Base-by-base conservation (phyloP, 306 rosid genomes). In the Prunus persica region DNA sequence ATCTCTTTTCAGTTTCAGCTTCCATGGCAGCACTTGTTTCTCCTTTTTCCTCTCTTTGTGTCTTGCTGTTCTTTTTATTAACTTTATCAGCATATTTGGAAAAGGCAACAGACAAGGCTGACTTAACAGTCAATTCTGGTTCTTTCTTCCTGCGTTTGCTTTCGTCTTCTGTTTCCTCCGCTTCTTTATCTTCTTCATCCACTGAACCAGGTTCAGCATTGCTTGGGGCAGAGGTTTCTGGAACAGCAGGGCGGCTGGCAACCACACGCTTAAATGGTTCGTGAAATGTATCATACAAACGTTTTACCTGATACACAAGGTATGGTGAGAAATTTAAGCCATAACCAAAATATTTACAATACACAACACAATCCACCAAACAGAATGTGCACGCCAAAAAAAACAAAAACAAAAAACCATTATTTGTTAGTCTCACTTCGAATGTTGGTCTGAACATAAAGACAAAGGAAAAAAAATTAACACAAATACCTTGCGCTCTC, bases 251-350 rank as follows among this genome's bases (percentile, higher is more conserved):
- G 79, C 76, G 76, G 84, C 65, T 82, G 70, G 88, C 72, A 64
- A 86, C 93, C 63, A 83, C 89, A 34, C 92, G 97, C 85, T 88
- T 92, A 89, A 95, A 95, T 68, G 98, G 98, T 83, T 95, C 97
- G 45, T 92, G 98, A 64, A 90, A 95, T 64, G 97, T 88, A 78
- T 95, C 97, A 50, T 89, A 81, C 83, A 95, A 79, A 76, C 97
- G 96, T 81, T 87, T 90, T 63, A 95, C 99, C 99, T 95, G 85
- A 84, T 51, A 63, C 56, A 13, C 49, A 76, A 15, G 56, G 73
- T 32, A 54, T 32, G 55, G 52, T 41, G 34, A 47, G 27, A 27
- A 54, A 28, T 43, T 11, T 11, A 28, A 27, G 43, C 25, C 12
- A 3, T 18, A 5, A 57, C 54, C 7, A 49, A 49, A 13, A 49